Evolutionary conservation across 352 stramenopile species (phyloP), one percentile per base, ranked within the genome.

Genomic region (Phytophthora crassamura): DNA sequence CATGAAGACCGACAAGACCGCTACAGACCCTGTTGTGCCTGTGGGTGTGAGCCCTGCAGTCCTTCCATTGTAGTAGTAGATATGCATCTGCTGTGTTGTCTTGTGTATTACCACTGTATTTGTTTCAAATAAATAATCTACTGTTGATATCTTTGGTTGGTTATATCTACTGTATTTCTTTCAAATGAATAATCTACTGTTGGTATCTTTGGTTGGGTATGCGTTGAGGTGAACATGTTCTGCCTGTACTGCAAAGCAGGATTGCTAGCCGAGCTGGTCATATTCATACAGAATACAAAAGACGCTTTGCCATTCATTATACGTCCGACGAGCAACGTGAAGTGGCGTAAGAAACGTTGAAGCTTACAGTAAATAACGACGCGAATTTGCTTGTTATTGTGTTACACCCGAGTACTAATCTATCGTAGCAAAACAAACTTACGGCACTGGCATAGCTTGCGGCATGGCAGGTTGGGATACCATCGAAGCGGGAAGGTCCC

Each of bases 31-130:
- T 34, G 59, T 77, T 30, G 72, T 85, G 12, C 79, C 82, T 11
- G 30, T 74, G 18, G 68, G 78, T 18, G 68, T 91, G 20, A 91
- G 82, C 52, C 80, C 74, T 10, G 80, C 82, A 33, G 77, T 91
- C 22, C 73, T 77, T 43, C 83, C 83, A 5, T 40, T 91, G 5
- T 91, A 47, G n/a, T n/a, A 80, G 12, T 1, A 25, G 4, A 46
- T 7, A 18, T 43, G 46, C 41, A 34, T 53, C 42, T 20, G 49
- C 36, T n/a, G 34, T 34, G 30, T 42, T 48, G 12, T 15, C 59
- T 22, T 41, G 9, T 7, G 28, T 42, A 12, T 6, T 16, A 12
- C 7, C 42, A 32, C 6, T 12, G 9, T 45, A 10, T 20, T 28
- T 30, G 35, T 18, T 48, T 48, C 36, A 35, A 58, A 58, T 58